Evolutionary conservation across 2,329 filamentous ascomycete genomes (phyloP).

Genomic region (Colletotrichum shisoi): DNA sequence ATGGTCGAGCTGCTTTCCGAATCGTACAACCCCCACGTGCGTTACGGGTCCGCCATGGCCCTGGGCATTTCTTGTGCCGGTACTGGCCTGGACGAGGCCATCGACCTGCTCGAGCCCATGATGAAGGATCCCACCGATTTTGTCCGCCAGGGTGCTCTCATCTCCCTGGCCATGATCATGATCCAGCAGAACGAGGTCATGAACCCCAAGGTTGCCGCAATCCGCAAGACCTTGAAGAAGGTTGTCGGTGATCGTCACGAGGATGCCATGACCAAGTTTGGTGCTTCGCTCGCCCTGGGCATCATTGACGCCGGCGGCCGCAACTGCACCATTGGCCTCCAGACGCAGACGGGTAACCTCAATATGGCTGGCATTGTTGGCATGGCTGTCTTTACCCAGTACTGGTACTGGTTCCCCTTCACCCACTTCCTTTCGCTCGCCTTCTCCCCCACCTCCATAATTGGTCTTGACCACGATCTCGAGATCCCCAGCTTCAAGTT

Average conservation of each 20-base stretch:
- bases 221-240: slow-evolving; percentile 93
- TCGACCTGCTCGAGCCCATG: slow-evolving; percentile 97
- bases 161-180: slow-evolving; percentile 96
- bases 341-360: slow-evolving; percentile 96
- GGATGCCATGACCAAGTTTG: slow-evolving; percentile 99
- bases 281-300: slow-evolving; percentile 88
- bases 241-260: slow-evolving; percentile 94
- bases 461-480: slow-evolving; percentile 90
- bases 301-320: slow-evolving; percentile 98
- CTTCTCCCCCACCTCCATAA: slow-evolving; percentile 96
- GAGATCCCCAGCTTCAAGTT: slow-evolving; percentile 95
- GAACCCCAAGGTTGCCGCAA: slow-evolving; percentile 93
- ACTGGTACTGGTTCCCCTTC: slow-evolving; percentile 99
- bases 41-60: slow-evolving; percentile 97
- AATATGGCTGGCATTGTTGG: slow-evolving; percentile 99
- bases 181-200: slow-evolving; percentile 99
- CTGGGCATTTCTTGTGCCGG: slow-evolving; percentile 97
- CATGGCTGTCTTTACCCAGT: slow-evolving; percentile 97
- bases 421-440: slow-evolving; percentile 96
- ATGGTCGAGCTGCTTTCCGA: slow-evolving; percentile 99
- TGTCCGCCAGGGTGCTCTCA: slow-evolving; percentile 93
- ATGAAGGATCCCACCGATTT: slow-evolving; percentile 99
- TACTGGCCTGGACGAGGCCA: slow-evolving; percentile 93
- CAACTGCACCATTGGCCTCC: slow-evolving; percentile 97
- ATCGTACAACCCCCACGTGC: slow-evolving; percentile 98